Evolutionary conservation across 768 basidiomycete genomes (phyloP).

Genomic region (Lactarius hengduanensis): DNA sequence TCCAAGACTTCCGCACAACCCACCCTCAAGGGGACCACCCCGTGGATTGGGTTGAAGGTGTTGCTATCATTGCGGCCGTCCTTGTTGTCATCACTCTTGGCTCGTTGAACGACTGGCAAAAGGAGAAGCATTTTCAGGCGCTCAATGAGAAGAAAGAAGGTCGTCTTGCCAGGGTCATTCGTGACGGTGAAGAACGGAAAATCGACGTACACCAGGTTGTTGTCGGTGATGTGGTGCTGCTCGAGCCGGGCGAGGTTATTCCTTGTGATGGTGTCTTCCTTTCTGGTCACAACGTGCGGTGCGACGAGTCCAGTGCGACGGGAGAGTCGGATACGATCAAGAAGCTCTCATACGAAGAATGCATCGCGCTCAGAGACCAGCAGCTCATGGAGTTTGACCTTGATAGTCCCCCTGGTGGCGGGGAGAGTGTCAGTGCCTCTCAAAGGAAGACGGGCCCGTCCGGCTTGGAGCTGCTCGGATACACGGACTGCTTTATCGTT

Average conservation of each 20-base stretch:
- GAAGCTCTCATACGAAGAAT: conserved; percentile 78
- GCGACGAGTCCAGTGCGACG: conserved; percentile 95
- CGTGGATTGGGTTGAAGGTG: conserved; percentile 93
- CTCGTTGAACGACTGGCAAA: conserved; percentile 97
- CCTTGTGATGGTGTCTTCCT: conserved; percentile 97
- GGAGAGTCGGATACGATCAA: conserved; percentile 96
- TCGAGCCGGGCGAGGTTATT: conserved; percentile 94
- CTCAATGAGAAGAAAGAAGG: conserved; percentile 97
- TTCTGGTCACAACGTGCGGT: conserved; percentile 87
- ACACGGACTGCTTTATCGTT: conserved; percentile 89
- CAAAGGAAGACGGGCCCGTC: conserved; percentile 20
- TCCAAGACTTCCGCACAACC: conserved; percentile 83
- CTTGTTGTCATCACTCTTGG: conserved; percentile 84
- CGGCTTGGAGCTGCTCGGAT: conserved; percentile 40
- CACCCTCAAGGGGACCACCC: conserved; percentile 59
- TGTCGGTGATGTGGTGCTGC: conserved; percentile 89
- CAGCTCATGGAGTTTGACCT: conserved; percentile 23
- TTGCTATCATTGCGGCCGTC: conserved; percentile 75
- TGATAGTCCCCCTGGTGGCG: conserved; percentile 1
- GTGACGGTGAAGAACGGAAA: conserved; percentile 33
- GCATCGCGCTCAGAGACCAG: conserved; percentile 49
- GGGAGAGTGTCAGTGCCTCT: no score
- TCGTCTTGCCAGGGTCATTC: conserved; percentile 72
- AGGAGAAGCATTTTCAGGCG: conserved; percentile 92
- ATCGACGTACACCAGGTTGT: conserved; percentile 69